A percentile compares a stretch with the other conserved stretches of the same genome.
phyloP scores from a whole-genome alignment of 2,329 filamentous ascomycete species.

The Scedosporium apiospermum region DNA sequence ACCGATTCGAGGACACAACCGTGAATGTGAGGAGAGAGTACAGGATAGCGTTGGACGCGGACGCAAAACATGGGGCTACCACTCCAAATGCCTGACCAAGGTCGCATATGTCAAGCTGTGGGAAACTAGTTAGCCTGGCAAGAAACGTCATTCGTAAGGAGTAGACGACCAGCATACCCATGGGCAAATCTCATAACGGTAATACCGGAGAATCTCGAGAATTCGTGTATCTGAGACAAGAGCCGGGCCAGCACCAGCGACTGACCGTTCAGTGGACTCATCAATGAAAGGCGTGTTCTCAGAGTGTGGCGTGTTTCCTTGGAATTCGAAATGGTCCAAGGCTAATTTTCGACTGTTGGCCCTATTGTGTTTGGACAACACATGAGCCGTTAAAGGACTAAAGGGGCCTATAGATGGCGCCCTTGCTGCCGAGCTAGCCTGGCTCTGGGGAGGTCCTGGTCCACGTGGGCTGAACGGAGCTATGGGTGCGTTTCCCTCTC shows the following conservation, averaged over 20 bases:
- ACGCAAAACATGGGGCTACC: conserved; percentile 20
- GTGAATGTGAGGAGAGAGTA: conserved; percentile 17
- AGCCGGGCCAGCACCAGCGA: background rate
- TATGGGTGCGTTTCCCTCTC: background rate
- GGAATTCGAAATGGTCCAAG: background rate
- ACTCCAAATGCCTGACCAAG: conserved; percentile 29
- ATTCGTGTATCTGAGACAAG: conserved; percentile 9
- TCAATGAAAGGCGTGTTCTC: background rate
- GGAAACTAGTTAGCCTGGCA: background rate
- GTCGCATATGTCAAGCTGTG: conserved; percentile 32
- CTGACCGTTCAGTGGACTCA: background rate
- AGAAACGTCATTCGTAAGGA: background rate
- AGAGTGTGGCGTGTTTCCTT: background rate
- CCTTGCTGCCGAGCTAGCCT: background rate
- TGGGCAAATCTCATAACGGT: conserved; percentile 32
- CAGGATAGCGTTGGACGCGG: conserved; percentile 15
- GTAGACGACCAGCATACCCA: conserved; percentile 25
- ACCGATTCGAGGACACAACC: background rate
- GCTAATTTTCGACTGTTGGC: background rate
- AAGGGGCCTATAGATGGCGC: background rate
- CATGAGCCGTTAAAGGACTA: background rate
- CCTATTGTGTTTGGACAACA: background rate
- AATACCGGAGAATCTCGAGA: conserved; percentile 28
- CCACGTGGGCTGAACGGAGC: background rate
- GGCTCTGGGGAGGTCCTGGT: background rate